Evolutionary conservation across 768 basidiomycete species (phyloP), one percentile per base, ranked within the genome.

Genomic region (Boletus coccyginus): DNA sequence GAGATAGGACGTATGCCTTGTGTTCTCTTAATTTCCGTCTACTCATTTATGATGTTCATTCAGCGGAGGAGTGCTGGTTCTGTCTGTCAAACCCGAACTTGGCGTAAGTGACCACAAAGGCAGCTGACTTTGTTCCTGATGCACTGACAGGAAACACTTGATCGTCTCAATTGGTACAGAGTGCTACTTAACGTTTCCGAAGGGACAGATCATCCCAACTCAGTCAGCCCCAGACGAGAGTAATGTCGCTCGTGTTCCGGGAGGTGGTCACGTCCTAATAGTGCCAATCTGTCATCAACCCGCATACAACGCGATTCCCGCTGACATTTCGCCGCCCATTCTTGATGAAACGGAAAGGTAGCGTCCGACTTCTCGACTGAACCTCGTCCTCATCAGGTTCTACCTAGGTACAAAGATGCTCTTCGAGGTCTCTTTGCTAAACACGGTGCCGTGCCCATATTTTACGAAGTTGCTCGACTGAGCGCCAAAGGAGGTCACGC

Each of bases 51-150:
- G 21, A 10, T 31, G 46, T 32, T 53, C 55, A 29, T 60, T 46
- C 66, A 92, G 92, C 93, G 62, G 90, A 90, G 53, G 91, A 94
- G 70, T 98, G 96, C 72, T 98, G 96, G 96, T 98, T 99, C 76
- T 99, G 97, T 70, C 73, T 99, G 51, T 95, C 93, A 41, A 98
- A 98, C 68, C 95, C 96, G 1, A 87, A 84, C 62, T 78, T 98
- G 39, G 88, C 92, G 86, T 92, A 67, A 60, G 88, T 80, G 24
- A 39, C 36, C 3, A 48, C 50, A 33, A 43, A 44, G 35, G 31
- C 45, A n/a, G 19, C 7, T 2, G 32, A 17, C 38, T 6, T 31
- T 17, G 16, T 66, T 51, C 27, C 50, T 60, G 35, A 61, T 46
- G 4, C 43, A 47, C 32, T 16, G 19, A 31, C 59, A 95, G 92